Evolutionary conservation across 202 grass and related monocot genomes (phyloP).

Genomic region (Panicum hallii): DNA sequence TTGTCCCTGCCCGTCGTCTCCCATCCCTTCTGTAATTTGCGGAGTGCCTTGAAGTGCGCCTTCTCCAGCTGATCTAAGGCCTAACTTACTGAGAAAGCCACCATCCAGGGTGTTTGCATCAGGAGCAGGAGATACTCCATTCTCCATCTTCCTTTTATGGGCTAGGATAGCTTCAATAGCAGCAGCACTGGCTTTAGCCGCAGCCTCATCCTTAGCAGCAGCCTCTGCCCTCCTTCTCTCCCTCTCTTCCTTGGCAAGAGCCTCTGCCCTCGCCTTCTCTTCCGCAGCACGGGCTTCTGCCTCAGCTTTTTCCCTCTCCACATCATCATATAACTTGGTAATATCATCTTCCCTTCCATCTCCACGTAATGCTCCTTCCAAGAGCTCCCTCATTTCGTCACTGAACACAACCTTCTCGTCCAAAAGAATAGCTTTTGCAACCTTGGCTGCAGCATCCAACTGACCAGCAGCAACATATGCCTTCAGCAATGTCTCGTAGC

Average conservation of each 20-base stretch:
- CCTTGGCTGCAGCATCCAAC: slow-evolving; percentile 59
- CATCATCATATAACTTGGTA: too few relatives aligned
- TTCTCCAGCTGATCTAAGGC: slow-evolving; percentile 44
- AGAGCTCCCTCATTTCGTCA: slow-evolving; percentile 14
- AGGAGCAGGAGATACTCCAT: slow-evolving; percentile 29
- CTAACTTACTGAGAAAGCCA: slow-evolving; percentile 54
- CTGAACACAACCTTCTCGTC: slow-evolving; percentile 38
- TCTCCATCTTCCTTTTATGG: slow-evolving; percentile 64
- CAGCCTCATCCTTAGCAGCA: too few relatives aligned
- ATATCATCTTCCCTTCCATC: too few relatives aligned
- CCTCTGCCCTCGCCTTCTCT: too few relatives aligned
- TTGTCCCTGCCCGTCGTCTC: slow-evolving; percentile 22
- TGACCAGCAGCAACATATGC: slow-evolving; percentile 47
- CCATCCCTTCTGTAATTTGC: slow-evolving; percentile 19
- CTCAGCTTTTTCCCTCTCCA: too few relatives aligned
- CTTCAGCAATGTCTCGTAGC: slow-evolving; percentile 71
- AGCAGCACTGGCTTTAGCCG: too few relatives aligned
- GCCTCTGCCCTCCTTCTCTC: too few relatives aligned
- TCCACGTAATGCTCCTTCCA: not conserved
- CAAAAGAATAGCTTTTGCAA: slow-evolving; percentile 60
- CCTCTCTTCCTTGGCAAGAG: too few relatives aligned
- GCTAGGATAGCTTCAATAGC: slow-evolving; percentile 77
- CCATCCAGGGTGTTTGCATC: slow-evolving; percentile 30
- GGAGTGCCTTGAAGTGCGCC: slow-evolving; percentile 13
- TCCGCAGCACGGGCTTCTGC: too few relatives aligned